These are phyloP conservation scores for Polytrichum commune DNA, from an alignment of 225 moss, liverwort and hornwort genomes.

Conservation along the genomic window DNA sequence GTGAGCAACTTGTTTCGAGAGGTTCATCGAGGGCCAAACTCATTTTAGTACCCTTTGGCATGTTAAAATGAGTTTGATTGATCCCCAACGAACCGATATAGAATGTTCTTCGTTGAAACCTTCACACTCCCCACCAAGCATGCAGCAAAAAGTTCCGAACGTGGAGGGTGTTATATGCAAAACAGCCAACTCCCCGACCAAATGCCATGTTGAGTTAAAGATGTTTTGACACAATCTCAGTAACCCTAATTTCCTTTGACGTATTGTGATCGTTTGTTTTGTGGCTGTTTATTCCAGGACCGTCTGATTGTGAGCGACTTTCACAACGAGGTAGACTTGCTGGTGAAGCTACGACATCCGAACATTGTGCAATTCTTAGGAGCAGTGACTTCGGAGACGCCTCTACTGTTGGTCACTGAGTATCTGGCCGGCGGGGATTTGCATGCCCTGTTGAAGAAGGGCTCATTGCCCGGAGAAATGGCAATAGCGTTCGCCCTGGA, in stretches of 20 bases:
- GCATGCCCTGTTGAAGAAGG: slow-evolving; percentile 60
- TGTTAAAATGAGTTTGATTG: too few relatives aligned
- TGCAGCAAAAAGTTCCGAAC: background rate
- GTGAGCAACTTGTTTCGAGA: too few relatives aligned
- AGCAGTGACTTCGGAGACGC: slow-evolving; percentile 51
- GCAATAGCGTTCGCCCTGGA: slow-evolving; percentile 69
- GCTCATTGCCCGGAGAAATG: slow-evolving; percentile 35
- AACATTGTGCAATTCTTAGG: slow-evolving; percentile 89
- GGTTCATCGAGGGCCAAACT: too few relatives aligned
- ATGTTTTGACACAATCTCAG: background rate
- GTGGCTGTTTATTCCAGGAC: slow-evolving; percentile 24
- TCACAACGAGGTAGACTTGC: slow-evolving; percentile 71
- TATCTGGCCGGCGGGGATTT: slow-evolving; percentile 82
- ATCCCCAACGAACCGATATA: too few relatives aligned
- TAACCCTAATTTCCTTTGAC: background rate
- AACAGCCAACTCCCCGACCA: background rate
- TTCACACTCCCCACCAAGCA: too few relatives aligned
- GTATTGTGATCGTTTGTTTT: background rate
- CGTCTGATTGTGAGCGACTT: slow-evolving; percentile 73
- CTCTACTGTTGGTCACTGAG: slow-evolving; percentile 78
- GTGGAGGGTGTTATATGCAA: background rate
- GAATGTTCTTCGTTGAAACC: too few relatives aligned
- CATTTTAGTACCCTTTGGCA: too few relatives aligned
- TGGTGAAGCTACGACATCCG: slow-evolving; percentile 82
- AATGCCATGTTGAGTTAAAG: background rate